Conservation (phyloP, 352 stramenopile genomes). For the Phytophthora vignae region DNA sequence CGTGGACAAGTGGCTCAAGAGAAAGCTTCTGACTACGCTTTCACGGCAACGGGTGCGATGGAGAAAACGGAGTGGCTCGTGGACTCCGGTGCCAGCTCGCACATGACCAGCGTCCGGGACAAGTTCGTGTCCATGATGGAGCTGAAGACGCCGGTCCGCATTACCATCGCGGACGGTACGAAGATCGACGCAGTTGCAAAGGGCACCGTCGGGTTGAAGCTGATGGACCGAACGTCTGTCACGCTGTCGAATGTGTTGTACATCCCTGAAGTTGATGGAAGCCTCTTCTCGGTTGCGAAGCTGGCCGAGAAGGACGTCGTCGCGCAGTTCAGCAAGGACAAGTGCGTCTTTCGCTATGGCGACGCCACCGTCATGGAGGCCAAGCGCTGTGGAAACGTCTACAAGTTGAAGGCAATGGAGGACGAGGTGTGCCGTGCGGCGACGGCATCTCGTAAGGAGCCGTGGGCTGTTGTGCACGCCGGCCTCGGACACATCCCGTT, state of each 20-base stretch:
- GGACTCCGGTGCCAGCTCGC: background rate
- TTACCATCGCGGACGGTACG: constrained; percentile 7
- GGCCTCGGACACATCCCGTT: constrained; percentile 20
- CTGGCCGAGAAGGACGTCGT: constrained; percentile 17
- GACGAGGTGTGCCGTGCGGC: constrained; percentile 16
- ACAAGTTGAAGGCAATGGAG: constrained; percentile 25
- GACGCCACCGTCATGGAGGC: constrained; percentile 19
- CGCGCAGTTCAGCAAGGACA: constrained; percentile 25
- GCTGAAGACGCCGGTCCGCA: constrained; percentile 12
- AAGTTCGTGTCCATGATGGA: background rate
- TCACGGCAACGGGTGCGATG: background rate
- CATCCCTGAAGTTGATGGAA: constrained; percentile 12
- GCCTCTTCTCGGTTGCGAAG: background rate
- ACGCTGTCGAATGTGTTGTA: background rate
- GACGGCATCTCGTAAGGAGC: constrained; percentile 9
- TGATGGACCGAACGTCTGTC: background rate
- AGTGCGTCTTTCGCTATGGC: constrained; percentile 16
- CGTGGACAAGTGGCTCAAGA: too few relatives aligned
- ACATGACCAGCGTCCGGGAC: background rate
- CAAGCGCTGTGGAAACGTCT: constrained; percentile 20
- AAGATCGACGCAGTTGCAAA: constrained; percentile 1
- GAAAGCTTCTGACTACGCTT: background rate
- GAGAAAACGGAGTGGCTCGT: background rate
- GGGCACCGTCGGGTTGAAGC: background rate
- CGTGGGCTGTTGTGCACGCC: constrained; percentile 11